Base-by-base conservation (phyloP, 306 rosid species). In the Trifolium repens region DNA sequence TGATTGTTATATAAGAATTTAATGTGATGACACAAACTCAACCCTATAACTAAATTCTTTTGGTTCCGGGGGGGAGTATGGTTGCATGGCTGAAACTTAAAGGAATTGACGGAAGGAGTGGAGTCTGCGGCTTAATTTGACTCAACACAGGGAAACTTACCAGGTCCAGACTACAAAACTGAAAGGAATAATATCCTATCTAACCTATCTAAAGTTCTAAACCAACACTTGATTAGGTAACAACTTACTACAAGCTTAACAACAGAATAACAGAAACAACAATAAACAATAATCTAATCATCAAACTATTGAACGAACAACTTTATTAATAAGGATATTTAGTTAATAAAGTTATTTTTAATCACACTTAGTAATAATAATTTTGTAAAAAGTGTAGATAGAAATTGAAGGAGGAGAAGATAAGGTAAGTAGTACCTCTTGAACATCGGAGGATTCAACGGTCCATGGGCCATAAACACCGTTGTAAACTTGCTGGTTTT, bases 401-500 rank as follows among this genome's bases (percentile, higher is more conserved):
- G 39, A 47, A 61, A 59, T n/a, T 34, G 67, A 74, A 60, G 4
- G 27, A 65, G 15, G n/a, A 30, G 30, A 59, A 62, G 42, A 8
- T 37, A 37, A 37, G 42, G 42, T 32, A 5, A 27, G 7, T 8
- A 8, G 22, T 17, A 87, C 93, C 97, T 94, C 97, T 67, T 86
- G 85, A 47, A 94, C 85, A 49, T 94, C 98, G 16, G 91, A 67
- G 72, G 89, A 9, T 24, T 91, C 93, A 59, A 94, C 84, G 39
- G 88, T 83, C 96, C 98, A 94, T 39, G 97, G 97, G 49, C 98
- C 97, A 50, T 94, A 91, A 66, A 90, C 5, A 68, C 98, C 98
- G 75, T 83, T 82, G 72, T 87, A 90, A 50, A 84, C 91, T 70
- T 53, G 88, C 12, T 81, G 81, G 69, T 78, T 81, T 65, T 86